Percentiles rank a stretch among this genome's conserved stretches.
phyloP scores from a whole-genome alignment of 1,284 basidiomycete species.

The Ustilago shanxiensis region DNA sequence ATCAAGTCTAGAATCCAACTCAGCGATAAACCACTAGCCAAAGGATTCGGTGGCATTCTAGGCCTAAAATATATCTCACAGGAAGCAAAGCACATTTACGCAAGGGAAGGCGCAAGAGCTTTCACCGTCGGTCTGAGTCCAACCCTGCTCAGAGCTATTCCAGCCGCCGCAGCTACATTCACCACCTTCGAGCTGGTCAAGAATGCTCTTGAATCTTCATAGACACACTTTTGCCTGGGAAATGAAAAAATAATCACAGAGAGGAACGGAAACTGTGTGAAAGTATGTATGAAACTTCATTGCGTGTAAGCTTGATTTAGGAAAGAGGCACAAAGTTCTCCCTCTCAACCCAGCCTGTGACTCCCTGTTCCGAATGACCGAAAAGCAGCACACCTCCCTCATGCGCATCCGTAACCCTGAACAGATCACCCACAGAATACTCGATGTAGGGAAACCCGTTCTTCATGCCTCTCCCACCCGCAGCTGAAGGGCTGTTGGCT shows the following conservation, averaged over 20 bases:
- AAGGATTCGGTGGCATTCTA: constrained; percentile 26
- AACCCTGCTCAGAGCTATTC: constrained; percentile 58
- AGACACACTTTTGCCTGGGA: neutral
- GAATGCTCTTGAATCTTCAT: constrained; percentile 24
- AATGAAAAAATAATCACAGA: neutral
- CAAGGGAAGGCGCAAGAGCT: constrained; percentile 33
- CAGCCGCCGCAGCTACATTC: constrained; percentile 59
- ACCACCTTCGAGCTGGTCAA: constrained; percentile 61
- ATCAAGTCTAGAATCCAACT: constrained; percentile 55
- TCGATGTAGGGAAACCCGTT: constrained; percentile 47
- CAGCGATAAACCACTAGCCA: constrained; percentile 26
- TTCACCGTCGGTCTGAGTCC: constrained; percentile 54
- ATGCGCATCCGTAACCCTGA: constrained; percentile 44
- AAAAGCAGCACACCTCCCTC: constrained; percentile 24
- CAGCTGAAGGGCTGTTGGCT: constrained; percentile 27
- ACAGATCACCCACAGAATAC: constrained; percentile 52
- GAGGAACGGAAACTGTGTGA: neutral
- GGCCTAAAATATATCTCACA: constrained; percentile 41
- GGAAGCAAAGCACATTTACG: constrained; percentile 32
- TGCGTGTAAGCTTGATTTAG: constrained; percentile 1
- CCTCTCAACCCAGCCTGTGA: constrained; percentile 52
- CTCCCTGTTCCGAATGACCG: constrained; percentile 42
- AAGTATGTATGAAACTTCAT: neutral
- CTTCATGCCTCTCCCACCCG: constrained; percentile 6
- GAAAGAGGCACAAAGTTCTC: constrained; percentile 46